These are phyloP conservation scores for Thelephora aurantiotincta DNA, from an alignment of 768 basidiomycete species.

Conservation along the genomic window DNA sequence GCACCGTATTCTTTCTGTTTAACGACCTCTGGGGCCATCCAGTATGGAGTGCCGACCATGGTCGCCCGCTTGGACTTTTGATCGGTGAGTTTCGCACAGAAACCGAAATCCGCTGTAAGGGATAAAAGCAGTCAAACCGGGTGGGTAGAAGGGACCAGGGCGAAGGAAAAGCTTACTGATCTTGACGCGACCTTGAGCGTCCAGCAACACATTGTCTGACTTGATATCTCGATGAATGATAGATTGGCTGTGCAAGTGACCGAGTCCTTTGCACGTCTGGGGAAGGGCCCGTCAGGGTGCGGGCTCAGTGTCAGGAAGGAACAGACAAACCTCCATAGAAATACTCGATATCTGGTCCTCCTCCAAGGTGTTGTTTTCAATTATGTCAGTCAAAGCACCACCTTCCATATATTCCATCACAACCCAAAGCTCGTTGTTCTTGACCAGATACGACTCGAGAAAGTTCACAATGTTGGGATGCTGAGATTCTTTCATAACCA, in stretches of 20 bases:
- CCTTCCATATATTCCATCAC: conserved; percentile 99
- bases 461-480: conserved; percentile 98
- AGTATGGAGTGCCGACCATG: conserved; percentile 97
- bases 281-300: neutral
- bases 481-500: conserved; percentile 98
- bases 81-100: conserved; percentile 91
- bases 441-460: conserved; percentile 80
- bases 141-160: neutral
- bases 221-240: conserved; percentile 98
- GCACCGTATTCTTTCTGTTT: conserved; percentile 96
- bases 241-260: conserved; percentile 83
- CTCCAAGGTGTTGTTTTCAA: conserved; percentile 90
- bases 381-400: conserved; percentile 92
- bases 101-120: conserved; percentile 80
- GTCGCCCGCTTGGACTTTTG: conserved; percentile 95
- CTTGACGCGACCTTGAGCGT: conserved; percentile 87
- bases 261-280: conserved; percentile 89
- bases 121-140: neutral
- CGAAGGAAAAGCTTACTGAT: conserved; percentile 59
- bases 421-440: conserved; percentile 85
- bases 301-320: neutral
- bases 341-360: conserved; percentile 94
- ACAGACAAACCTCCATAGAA: conserved; percentile 61
- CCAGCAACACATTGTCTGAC: conserved; percentile 89
- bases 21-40: conserved; percentile 99